Conservation (phyloP, 805 yeast species). For the Yamadazyma paraphyllophila region DNA sequence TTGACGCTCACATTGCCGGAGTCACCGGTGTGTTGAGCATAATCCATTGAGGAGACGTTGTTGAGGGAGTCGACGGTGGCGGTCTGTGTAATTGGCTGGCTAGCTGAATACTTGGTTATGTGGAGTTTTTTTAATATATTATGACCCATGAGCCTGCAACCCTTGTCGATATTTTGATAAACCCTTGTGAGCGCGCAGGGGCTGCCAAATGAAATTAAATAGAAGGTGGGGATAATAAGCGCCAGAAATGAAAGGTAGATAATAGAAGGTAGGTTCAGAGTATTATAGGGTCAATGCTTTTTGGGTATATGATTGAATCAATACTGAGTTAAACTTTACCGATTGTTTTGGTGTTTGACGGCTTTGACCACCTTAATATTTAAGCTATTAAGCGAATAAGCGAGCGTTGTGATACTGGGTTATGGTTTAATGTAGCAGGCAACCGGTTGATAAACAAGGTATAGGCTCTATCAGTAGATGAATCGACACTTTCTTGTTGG, state of each 20-base stretch:
- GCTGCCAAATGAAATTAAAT: slow-evolving; percentile 3
- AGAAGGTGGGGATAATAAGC: neutral
- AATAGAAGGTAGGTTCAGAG: neutral
- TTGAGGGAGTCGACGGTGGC: slow-evolving; percentile 17
- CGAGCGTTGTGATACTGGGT: neutral
- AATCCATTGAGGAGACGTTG: slow-evolving; percentile 16
- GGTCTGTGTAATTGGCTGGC: slow-evolving; percentile 11
- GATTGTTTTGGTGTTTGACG: too few species aligned
- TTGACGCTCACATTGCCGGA: neutral
- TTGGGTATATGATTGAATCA: too few species aligned
- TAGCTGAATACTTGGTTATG: slow-evolving; percentile 26
- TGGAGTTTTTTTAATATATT: slow-evolving; percentile 36
- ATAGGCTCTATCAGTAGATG: too few species aligned
- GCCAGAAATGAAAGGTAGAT: neutral
- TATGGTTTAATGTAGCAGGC: too few species aligned
- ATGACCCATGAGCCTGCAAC: slow-evolving; percentile 9
- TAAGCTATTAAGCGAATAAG: neutral
- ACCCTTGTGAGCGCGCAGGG: slow-evolving; percentile 4
- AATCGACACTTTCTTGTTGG: too few species aligned
- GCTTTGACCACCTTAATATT: neutral
- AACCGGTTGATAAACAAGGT: too few species aligned
- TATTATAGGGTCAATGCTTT: neutral
- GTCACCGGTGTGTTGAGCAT: slow-evolving; percentile 4
- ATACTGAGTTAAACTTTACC: too few species aligned
- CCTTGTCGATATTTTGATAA: slow-evolving; percentile 5